Evolutionary conservation across 2,329 filamentous ascomycete species (phyloP), one percentile per base, ranked within the genome.

Genomic region (Lachnellula cervina): DNA sequence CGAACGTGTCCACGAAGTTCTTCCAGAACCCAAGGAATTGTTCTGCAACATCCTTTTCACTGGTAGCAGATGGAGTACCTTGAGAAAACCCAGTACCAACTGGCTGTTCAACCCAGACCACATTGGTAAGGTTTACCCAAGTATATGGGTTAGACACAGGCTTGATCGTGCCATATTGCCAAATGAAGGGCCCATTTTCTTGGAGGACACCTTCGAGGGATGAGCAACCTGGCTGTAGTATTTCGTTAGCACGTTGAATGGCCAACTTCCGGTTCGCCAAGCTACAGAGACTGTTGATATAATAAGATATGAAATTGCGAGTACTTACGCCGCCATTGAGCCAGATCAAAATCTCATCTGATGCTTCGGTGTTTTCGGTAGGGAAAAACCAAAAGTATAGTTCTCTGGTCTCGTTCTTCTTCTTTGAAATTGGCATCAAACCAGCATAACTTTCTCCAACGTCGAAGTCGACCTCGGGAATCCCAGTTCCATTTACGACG

Each of bases 1-100:
- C 75, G 62, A 91, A 91, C 0, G 83, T 84, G 35, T 88, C 76
- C 56, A 90, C 73, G 63, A 90, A 91, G 72, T 90, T 90, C 73
- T 86, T 85, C 78, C 84, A 91, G 73, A 90, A 94, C 49, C 86
- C 86, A 16, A 87, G 75, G 68, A 93, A 90, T 62, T 92, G 81
- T n/a, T 74, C 71, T 0, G 87, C 86, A 1, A 87, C 77, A 61
- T 90, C 87, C 32, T 82, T 79, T 61, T 90, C 84, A 62, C 80
- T 81, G 4, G 76, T 82, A 9, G 86, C 86, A 0, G 80, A 87
- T 3, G 83, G 76, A 0, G 72, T 80, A 4, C 66, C 66, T 45
- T 62, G 60, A 7, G 62, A 62, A 54, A 67, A 69, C 0, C 66
- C 67, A 3, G 65, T 69, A 6, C 66, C 66, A 1, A 69, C 57